phyloP scores from a whole-genome alignment of 106 monocot genomes.

The Dendrobium catenatum region DNA sequence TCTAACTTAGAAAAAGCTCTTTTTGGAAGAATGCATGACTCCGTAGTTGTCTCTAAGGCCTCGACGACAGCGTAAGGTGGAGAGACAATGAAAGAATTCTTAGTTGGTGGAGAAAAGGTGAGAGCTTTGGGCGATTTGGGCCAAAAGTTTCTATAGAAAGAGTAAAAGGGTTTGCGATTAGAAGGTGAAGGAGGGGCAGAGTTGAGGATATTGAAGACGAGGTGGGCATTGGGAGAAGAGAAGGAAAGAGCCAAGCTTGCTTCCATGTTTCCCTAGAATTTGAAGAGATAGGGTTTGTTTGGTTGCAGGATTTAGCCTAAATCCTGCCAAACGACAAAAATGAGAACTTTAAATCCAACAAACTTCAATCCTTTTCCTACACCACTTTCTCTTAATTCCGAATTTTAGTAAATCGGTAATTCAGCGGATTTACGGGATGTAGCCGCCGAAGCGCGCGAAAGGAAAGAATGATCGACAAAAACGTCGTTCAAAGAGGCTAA shows the following conservation, averaged over 20 bases:
- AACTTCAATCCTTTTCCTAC: too few species aligned
- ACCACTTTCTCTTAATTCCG: too few species aligned
- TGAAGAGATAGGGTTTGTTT: not conserved
- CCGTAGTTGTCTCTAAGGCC: conserved; percentile 20
- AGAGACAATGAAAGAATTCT: conserved; percentile 5
- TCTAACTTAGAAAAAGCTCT: conserved; percentile 33
- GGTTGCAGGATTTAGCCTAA: not conserved
- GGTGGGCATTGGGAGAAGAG: conserved; percentile 37
- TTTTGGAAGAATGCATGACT: not conserved
- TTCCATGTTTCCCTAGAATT: conserved; percentile 16
- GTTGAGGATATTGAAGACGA: conserved; percentile 25
- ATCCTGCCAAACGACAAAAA: too few species aligned
- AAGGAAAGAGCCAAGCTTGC: conserved; percentile 35
- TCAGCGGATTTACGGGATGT: too few species aligned
- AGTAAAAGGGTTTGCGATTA: not conserved
- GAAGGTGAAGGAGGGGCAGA: conserved; percentile 20
- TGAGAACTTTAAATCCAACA: too few species aligned
- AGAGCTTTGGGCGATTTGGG: conserved; percentile 17
- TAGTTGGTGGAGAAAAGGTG: conserved; percentile 1
- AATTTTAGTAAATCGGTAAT: too few species aligned
- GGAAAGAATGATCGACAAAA: too few species aligned
- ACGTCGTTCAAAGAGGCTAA: too few species aligned
- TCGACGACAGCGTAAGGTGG: conserved; percentile 20
- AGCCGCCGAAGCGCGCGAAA: too few species aligned
- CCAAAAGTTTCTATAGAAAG: conserved; percentile 13